Evolutionary conservation across 306 rosid species (phyloP).

Genomic region (Cicer judaicum): DNA sequence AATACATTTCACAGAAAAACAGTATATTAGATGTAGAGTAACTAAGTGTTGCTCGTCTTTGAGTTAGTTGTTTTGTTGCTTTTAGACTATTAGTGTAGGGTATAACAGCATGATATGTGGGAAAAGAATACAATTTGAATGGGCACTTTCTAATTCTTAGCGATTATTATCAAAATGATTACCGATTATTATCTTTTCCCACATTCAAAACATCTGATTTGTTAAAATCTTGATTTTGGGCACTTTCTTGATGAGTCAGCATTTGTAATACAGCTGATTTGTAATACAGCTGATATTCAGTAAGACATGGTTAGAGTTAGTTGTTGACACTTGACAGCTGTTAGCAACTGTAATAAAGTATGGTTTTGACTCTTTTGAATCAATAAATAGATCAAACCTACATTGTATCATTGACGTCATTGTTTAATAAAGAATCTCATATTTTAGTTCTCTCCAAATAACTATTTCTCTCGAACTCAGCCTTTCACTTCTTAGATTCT

Average conservation of each 20-base stretch:
- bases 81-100: neutral
- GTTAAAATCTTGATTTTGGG: too few species aligned
- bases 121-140: too few species aligned
- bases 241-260: slow-evolving; percentile 1
- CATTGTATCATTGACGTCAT: neutral
- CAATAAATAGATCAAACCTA: slow-evolving; percentile 4
- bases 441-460: neutral
- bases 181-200: too few species aligned
- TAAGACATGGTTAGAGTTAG: neutral
- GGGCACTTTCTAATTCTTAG: too few species aligned
- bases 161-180: too few species aligned
- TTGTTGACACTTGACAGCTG: neutral
- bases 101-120: neutral
- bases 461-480: neutral
- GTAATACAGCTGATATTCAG: neutral
- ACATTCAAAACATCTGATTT: too few species aligned
- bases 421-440: neutral
- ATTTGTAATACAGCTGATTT: slow-evolving; percentile 1
- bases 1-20: slow-evolving; percentile 13
- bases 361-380: neutral
- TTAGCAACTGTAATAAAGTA: neutral
- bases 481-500: neutral
- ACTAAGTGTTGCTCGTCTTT: neutral
- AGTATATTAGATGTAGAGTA: neutral
- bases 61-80: neutral